These are phyloP conservation scores for Aphelidium insulamus DNA, from an alignment of 371 early-diverging fungal genomes.

Conservation along the genomic window DNA sequence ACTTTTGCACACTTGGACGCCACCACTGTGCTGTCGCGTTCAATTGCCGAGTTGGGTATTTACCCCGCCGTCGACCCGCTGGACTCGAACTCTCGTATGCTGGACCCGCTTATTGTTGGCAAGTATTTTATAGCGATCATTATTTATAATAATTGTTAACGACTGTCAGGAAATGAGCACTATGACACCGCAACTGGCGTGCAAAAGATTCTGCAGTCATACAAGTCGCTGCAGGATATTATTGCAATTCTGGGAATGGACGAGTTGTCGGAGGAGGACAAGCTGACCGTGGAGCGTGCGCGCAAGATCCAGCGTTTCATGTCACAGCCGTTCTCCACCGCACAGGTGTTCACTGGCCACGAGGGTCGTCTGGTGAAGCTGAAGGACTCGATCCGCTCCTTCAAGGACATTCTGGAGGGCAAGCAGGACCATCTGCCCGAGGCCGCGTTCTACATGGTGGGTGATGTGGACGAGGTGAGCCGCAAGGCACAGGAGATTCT, in stretches of 20 bases:
- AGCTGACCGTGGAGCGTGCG: slow-evolving; percentile 87
- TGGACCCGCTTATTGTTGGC: slow-evolving; percentile 92
- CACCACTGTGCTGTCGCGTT: slow-evolving; percentile 95
- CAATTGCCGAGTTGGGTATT: slow-evolving; percentile 94
- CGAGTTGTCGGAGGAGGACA: slow-evolving; percentile 94
- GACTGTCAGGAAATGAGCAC: too few species aligned
- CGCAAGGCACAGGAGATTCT: slow-evolving; percentile 83
- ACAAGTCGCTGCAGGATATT: slow-evolving; percentile 95
- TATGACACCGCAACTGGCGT: slow-evolving; percentile 83
- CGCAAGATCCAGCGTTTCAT: slow-evolving; percentile 92
- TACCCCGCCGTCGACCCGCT: slow-evolving; percentile 98
- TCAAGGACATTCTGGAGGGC: slow-evolving; percentile 86
- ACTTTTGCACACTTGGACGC: slow-evolving; percentile 97
- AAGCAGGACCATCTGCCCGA: slow-evolving; percentile 89
- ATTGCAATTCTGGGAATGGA: slow-evolving; percentile 95
- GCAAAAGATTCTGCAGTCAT: slow-evolving; percentile 86
- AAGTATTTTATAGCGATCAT: too few species aligned
- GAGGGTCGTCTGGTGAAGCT: slow-evolving; percentile 85
- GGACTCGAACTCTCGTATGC: slow-evolving; percentile 92
- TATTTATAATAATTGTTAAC: too few species aligned
- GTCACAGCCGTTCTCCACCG: slow-evolving; percentile 93
- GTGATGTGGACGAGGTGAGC: slow-evolving; percentile 84
- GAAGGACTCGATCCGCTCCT: slow-evolving; percentile 85
- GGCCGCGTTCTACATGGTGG: slow-evolving; percentile 94
- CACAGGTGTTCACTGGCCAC: slow-evolving; percentile 92